Evolutionary conservation across 257 asterid genomes (phyloP).

Genomic region (Solanum virginianum): DNA sequence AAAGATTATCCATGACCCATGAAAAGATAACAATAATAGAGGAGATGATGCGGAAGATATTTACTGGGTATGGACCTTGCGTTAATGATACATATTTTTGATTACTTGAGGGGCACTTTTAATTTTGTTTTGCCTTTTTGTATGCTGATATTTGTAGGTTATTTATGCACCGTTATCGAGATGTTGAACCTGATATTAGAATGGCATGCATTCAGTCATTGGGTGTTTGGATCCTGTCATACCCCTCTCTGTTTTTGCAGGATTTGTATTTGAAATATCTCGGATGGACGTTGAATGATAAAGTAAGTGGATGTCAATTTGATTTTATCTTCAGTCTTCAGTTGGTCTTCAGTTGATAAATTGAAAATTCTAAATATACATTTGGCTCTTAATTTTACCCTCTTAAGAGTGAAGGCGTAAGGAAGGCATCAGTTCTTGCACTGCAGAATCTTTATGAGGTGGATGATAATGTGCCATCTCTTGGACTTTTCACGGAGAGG

Average conservation of each 20-base stretch:
- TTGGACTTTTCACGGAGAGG: constrained; percentile 89
- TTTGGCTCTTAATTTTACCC: constrained; percentile 1
- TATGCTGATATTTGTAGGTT: constrained; percentile 36
- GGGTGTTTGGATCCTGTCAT: constrained; percentile 89
- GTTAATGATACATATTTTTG: neutral
- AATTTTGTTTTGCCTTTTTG: neutral
- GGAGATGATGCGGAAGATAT: constrained; percentile 92
- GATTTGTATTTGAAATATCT: constrained; percentile 93
- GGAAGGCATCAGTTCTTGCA: constrained; percentile 87
- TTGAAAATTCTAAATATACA: constrained; percentile 10
- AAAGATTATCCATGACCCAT: constrained; percentile 65
- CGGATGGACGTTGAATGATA: constrained; percentile 99
- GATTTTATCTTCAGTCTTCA: neutral
- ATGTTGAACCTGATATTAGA: constrained; percentile 87
- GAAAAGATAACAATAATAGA: constrained; percentile 80
- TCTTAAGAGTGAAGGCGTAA: constrained; percentile 84
- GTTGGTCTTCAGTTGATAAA: neutral
- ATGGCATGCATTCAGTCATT: constrained; percentile 89
- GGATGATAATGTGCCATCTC: constrained; percentile 94
- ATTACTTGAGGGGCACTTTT: neutral
- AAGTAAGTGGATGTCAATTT: constrained; percentile 32
- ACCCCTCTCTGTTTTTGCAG: constrained; percentile 93
- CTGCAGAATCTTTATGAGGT: constrained; percentile 89
- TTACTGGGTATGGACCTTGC: constrained; percentile 56
- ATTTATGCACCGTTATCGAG: constrained; percentile 96